Evolutionary conservation across 2,329 filamentous ascomycete genomes (phyloP).

Genomic region (Cadophora malorum): DNA sequence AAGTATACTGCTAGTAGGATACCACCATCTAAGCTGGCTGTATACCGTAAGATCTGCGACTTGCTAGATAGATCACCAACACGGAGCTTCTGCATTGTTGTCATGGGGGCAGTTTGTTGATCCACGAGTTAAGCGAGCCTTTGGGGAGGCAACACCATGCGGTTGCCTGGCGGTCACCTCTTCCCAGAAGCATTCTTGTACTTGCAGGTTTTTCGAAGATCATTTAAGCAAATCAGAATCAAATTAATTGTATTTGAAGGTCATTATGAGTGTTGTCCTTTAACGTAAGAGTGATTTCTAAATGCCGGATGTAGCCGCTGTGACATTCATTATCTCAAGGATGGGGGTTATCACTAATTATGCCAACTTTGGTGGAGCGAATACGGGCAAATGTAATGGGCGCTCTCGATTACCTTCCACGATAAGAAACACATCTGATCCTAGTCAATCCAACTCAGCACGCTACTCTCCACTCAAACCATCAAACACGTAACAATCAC

Average conservation of each 20-base stretch:
- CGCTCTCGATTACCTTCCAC: conserved; percentile 3
- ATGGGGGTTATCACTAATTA: conserved; percentile 10
- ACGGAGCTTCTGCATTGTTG: not conserved
- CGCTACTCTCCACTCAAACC: not conserved
- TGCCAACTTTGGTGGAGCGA: not conserved
- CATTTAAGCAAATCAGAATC: no score
- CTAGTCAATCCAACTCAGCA: not conserved
- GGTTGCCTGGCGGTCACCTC: not conserved
- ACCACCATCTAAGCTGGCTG: no score
- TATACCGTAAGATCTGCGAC: no score
- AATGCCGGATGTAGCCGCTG: conserved; percentile 6
- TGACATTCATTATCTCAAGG: conserved; percentile 1
- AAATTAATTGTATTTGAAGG: no score
- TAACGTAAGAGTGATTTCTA: no score
- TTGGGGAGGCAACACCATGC: not conserved
- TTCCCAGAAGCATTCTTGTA: no score
- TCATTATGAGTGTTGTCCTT: no score
- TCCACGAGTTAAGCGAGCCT: not conserved
- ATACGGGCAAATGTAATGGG: not conserved
- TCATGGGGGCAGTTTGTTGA: not conserved
- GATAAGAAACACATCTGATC: not conserved
- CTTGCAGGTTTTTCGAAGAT: no score
- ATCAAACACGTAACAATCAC: conserved; percentile 4
- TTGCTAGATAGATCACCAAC: no score
- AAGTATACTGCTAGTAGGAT: no score